phyloP scores from a whole-genome alignment of 2,329 filamentous ascomycete genomes.

The Aureobasidium vineae region DNA sequence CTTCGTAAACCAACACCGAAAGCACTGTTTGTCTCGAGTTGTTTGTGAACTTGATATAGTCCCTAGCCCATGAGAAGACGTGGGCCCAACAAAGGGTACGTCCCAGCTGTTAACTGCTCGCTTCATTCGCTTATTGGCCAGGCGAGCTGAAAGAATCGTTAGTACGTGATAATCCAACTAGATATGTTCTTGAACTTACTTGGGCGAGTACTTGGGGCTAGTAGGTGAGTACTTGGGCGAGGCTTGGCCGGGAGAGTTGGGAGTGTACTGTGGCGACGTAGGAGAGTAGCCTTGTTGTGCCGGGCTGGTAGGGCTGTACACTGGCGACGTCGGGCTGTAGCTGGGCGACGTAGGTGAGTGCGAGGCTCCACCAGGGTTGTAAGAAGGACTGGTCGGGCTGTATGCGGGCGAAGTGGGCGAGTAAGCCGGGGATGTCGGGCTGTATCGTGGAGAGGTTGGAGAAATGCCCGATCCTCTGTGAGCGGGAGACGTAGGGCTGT shows the following conservation, averaged over 20 bases:
- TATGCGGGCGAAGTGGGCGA: constrained; percentile 52
- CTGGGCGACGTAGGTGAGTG: constrained; percentile 45
- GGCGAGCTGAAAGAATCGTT: constrained; percentile 33
- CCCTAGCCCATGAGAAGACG: constrained; percentile 27
- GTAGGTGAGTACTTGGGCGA: constrained; percentile 55
- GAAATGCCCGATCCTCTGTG: constrained; percentile 46
- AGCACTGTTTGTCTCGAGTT: not conserved
- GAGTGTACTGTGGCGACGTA: constrained; percentile 36
- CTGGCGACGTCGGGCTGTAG: constrained; percentile 58
- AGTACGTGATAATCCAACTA: constrained; percentile 2
- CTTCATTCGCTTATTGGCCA: constrained; percentile 26
- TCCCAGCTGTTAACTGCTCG: constrained; percentile 13
- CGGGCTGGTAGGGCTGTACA: constrained; percentile 57
- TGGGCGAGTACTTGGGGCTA: constrained; percentile 52
- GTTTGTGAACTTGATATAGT: not conserved
- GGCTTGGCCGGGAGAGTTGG: constrained; percentile 31
- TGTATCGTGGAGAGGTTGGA: constrained; percentile 60
- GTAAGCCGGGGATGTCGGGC: constrained; percentile 58
- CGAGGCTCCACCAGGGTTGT: constrained; percentile 39
- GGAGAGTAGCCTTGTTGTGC: constrained; percentile 35
- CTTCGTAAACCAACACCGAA: not conserved
- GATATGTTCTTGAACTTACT: constrained; percentile 41
- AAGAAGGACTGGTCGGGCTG: constrained; percentile 39
- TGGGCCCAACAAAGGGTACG: constrained; percentile 41
- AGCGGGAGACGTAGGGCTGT: constrained; percentile 49